Base-by-base conservation (phyloP, 768 basidiomycete species). In the Amanita muscaria region DNA sequence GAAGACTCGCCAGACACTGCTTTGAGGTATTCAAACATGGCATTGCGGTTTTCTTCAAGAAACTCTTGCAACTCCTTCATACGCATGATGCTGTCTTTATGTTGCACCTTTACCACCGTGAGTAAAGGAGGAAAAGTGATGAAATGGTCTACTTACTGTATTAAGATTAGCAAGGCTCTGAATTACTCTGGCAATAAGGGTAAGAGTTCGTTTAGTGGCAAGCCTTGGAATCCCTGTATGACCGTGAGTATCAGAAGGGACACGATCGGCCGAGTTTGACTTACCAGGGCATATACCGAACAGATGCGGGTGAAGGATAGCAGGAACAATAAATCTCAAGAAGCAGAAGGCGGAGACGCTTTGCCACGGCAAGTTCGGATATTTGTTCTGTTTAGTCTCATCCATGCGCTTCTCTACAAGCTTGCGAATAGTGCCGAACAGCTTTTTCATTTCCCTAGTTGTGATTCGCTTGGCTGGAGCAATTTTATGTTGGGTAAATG, bases 321-420 rank as follows among this genome's bases (percentile, higher is more conserved):
- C 90, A 25, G 90, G 91, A 19, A 88, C 86, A 49, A 93, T 83
- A 60, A 92, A 90, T 32, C 90, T 77, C 33, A 93, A 72, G 63
- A 92, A 93, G 58, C 85, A 79, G 58, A 93, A 92, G 1, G 90
- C 89, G 27, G 85, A 88, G 33, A 93, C 85, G 53, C 83, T 80
- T 58, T 90, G 88, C 73, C 77, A 80, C 25, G 78, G 84, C 24
- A 88, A 63, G 24, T 83, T 71, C 31, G 61, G 64, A 49, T 71
- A 73, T 21, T 66, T 65, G 11, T 70, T 72, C 6, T 71, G 65
- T 8, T 61, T 49, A 7, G 51, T 51, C 16, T 66, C 61, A 33
- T 69, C 68, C 19, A 67, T 60, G 37, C 78, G 74, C 47, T 69
- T 67, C 57, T 88, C 87, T 2, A 90, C 86, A 38, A 88, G 68